Evolutionary conservation across 805 yeast species (phyloP).

Genomic region (Candida pseudoglaebosa): DNA sequence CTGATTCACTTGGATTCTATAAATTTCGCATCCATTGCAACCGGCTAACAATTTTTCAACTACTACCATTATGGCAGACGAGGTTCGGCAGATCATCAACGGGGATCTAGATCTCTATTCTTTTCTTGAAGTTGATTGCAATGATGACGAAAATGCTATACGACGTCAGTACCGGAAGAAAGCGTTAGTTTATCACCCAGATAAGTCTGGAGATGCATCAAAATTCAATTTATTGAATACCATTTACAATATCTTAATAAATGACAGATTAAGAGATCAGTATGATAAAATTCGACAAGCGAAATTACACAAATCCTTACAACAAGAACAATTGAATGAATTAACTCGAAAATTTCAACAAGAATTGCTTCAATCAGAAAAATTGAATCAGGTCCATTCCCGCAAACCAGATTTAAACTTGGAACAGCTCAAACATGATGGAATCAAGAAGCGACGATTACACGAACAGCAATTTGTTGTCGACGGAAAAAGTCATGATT

Average conservation of each 20-base stretch:
- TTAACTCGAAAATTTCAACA: constrained; percentile 24
- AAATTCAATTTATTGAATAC: constrained; percentile 29
- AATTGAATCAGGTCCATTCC: constrained; percentile 3
- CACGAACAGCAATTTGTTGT: constrained; percentile 16
- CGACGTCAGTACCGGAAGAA: constrained; percentile 26
- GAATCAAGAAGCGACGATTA: constrained; percentile 19
- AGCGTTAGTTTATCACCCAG: constrained; percentile 40
- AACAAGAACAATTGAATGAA: constrained; percentile 15
- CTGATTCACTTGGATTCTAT: no score
- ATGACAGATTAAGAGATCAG: constrained; percentile 18
- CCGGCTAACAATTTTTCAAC: neutral
- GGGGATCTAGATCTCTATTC: constrained; percentile 27
- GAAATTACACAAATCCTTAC: constrained; percentile 10
- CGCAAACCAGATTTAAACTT: constrained; percentile 9
- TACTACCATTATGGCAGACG: constrained; percentile 8
- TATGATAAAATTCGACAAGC: constrained; percentile 27
- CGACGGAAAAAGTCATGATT: constrained; percentile 3
- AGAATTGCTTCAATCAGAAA: constrained; percentile 25
- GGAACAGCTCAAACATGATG: constrained; percentile 24
- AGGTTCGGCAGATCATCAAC: constrained; percentile 13
- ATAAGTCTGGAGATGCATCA: constrained; percentile 27
- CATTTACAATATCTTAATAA: constrained; percentile 28
- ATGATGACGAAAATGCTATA: constrained; percentile 21
- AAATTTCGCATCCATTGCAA: constrained; percentile 1
- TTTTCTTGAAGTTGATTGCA: constrained; percentile 19